Percentiles rank a stretch among this genome's conserved stretches.
These are phyloP conservation scores for Chimonanthus salicifolius DNA, from an alignment of 164 flowering plant species.

Conservation along the genomic window DNA sequence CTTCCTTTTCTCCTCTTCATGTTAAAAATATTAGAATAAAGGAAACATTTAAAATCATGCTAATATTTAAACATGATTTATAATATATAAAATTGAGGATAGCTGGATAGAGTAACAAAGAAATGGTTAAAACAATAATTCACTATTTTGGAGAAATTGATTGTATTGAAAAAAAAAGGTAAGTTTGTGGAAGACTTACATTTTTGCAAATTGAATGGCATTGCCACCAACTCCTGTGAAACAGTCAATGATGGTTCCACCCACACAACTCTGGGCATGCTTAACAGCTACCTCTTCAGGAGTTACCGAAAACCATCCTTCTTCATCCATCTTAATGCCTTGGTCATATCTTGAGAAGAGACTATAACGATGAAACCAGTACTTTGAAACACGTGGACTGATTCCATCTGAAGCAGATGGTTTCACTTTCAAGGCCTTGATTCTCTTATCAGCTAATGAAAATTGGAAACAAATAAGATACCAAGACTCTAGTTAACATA, in stretches of 20 bases:
- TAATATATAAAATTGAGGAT: too few species aligned
- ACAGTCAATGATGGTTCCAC: constrained; percentile 39
- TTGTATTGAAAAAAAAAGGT: too few species aligned
- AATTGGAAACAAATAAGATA: background rate
- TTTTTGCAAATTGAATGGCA: constrained; percentile 49
- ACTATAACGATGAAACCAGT: constrained; percentile 43
- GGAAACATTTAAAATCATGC: too few species aligned
- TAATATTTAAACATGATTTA: too few species aligned
- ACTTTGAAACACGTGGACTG: constrained; percentile 38
- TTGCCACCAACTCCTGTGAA: constrained; percentile 59
- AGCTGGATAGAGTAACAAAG: too few species aligned
- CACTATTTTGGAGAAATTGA: too few species aligned
- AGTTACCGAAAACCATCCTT: constrained; percentile 65
- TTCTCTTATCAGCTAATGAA: background rate
- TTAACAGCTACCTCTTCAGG: constrained; percentile 48
- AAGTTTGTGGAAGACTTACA: constrained; percentile 19
- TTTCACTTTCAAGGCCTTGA: background rate
- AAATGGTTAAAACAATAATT: too few species aligned
- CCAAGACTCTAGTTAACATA: too few species aligned
- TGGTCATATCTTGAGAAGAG: constrained; percentile 48
- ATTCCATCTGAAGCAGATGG: constrained; percentile 10
- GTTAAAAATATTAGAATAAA: too few species aligned
- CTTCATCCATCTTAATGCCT: constrained; percentile 55
- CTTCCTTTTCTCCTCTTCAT: too few species aligned
- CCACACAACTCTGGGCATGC: constrained; percentile 40